phyloP scores from a whole-genome alignment of 2,329 filamentous ascomycete species.

The Dactylellina leptospora region DNA sequence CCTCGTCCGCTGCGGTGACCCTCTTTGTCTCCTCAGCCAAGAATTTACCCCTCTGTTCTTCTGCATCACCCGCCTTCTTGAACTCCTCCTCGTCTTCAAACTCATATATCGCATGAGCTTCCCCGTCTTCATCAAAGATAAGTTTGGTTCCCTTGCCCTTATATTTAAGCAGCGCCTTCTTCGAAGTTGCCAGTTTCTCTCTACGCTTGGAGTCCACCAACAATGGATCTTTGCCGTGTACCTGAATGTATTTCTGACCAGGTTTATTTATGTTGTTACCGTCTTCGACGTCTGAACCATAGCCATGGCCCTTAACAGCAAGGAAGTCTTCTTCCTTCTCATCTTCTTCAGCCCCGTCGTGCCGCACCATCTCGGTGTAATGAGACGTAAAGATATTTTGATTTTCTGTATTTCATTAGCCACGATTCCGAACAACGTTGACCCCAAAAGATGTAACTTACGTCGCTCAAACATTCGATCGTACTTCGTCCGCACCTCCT shows the following conservation, averaged over 20 bases:
- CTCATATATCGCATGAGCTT: constrained; percentile 84
- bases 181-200: constrained; percentile 92
- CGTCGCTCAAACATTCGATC: constrained; percentile 97
- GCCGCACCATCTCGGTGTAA: constrained; percentile 83
- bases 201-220: constrained; percentile 93
- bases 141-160: constrained; percentile 86
- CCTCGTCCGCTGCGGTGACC: constrained; percentile 77
- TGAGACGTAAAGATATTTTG: constrained; percentile 95
- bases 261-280: constrained; percentile 58
- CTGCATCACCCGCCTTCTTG: constrained; percentile 75
- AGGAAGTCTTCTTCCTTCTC: constrained; percentile 79
- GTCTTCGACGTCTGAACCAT: constrained; percentile 68
- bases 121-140: constrained; percentile 91
- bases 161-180: constrained; percentile 91
- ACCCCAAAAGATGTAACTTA: constrained; percentile 18
- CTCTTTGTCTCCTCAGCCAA: constrained; percentile 76
- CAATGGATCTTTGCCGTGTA: constrained; percentile 74
- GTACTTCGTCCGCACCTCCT: constrained; percentile 89
- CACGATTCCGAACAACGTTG: too few relatives aligned
- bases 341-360: constrained; percentile 62
- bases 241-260: constrained; percentile 70
- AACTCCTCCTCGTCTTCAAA: constrained; percentile 87
- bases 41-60: constrained; percentile 79
- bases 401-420: constrained; percentile 65
- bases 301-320: constrained; percentile 85